Base-by-base conservation (phyloP, 306 rosid species). In the Abrus pulchellus region DNA sequence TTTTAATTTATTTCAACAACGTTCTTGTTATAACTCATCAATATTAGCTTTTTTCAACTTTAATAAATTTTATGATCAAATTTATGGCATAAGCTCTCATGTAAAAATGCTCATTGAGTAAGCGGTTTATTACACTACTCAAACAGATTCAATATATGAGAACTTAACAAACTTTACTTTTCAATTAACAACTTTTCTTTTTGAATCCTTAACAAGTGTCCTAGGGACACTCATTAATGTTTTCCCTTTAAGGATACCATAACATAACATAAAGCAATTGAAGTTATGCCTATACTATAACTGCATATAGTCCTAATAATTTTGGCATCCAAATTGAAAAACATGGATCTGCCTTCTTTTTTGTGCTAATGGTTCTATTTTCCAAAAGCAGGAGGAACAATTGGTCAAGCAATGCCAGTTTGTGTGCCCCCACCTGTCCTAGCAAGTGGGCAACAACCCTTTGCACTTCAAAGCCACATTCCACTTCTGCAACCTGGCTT, bases 401-500 rank as follows among this genome's bases (percentile, higher is more conserved):
- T 82, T 70, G 86, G 86, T 78, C 97, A 88, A 83, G 85, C 90
- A 48, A 78, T 92, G 88, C 96, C 86, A 76, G 69, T 87, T 32
- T 85, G 87, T 50, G 86, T 84, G 71, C 92, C 96, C 65, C 89
- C 86, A 0, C 87, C 93, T 7, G 82, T 83, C 68, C 34, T 90
- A 81, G 69, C 90, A 48, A 67, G 71, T 53, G 87, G 83, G 56
- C 94, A 86, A 68, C 98, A 88, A 48, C 87, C 90, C 56, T 89
- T 83, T 78, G 80, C 87, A 9, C 72, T 86, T 84, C 98, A 91
- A 62, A 87, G 73, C 82, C 89, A 77, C 85, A 65, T 85, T 55
- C 97, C 90, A 30, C 48, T 82, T 85, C 63, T 88, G 88, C 98
- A 89, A 76, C 89, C 90, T 33, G 55, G 87, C 74, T 86, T 82